These are phyloP conservation scores for Acanthamoeba healyi DNA, from an alignment of 208 protist genomes.

Conservation along the genomic window DNA sequence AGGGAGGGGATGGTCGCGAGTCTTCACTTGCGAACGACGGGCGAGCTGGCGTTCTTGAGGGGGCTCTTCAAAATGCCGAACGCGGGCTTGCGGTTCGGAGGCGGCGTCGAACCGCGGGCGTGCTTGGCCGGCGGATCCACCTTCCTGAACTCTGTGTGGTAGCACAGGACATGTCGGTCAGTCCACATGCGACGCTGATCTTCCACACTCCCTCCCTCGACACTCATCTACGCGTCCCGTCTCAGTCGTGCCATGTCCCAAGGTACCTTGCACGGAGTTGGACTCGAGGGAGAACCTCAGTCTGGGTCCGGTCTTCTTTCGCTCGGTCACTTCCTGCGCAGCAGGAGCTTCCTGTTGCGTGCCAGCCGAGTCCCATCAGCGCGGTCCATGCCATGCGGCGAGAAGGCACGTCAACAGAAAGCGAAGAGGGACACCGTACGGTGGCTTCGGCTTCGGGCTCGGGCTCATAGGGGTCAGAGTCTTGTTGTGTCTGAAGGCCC, in stretches of 20 bases:
- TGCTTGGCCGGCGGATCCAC: conserved; percentile 1
- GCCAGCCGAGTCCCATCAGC: too few species aligned
- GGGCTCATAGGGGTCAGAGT: not conserved
- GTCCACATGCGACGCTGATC: too few species aligned
- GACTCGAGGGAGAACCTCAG: not conserved
- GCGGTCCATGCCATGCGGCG: too few species aligned
- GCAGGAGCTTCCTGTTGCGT: too few species aligned
- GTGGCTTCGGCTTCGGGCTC: not conserved
- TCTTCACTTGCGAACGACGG: not conserved
- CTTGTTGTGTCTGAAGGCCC: not conserved
- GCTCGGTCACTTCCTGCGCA: not conserved
- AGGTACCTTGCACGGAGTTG: not conserved
- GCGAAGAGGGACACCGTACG: too few species aligned
- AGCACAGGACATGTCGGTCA: too few species aligned
- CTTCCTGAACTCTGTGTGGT: not conserved
- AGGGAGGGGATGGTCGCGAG: not conserved
- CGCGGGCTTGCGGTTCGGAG: not conserved
- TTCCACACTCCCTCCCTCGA: too few species aligned
- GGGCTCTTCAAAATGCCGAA: conserved; percentile 15
- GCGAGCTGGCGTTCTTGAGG: not conserved
- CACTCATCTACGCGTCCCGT: too few species aligned
- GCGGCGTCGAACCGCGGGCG: not conserved
- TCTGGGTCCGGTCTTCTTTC: not conserved
- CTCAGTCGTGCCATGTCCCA: not conserved
- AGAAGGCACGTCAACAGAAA: too few species aligned